Conservation (phyloP, 257 asterid genomes). For the Nicotiana attenuata region DNA sequence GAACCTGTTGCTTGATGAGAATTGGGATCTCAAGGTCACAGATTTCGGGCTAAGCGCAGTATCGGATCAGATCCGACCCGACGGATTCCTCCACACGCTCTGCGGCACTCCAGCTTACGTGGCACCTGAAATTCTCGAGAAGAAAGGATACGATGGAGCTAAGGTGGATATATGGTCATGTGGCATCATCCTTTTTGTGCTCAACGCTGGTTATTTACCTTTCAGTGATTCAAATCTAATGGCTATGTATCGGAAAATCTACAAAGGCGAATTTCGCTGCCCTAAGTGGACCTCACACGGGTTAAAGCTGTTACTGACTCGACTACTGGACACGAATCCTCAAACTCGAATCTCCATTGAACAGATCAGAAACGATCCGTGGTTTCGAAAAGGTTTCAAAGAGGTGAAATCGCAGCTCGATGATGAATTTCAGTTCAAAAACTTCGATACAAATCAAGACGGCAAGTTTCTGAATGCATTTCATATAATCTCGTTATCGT, state of each 20-base stretch:
- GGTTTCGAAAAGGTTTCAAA: conserved; percentile 24
- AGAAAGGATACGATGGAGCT: conserved; percentile 10
- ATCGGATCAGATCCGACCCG: conserved; percentile 15
- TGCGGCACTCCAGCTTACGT: conserved; percentile 19
- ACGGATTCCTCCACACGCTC: conserved; percentile 2
- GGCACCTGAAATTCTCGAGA: conserved; percentile 14
- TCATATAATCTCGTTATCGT: conserved; percentile 39
- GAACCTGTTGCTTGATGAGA: conserved; percentile 7
- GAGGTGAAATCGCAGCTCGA: conserved; percentile 28
- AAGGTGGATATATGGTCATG: conserved; percentile 16
- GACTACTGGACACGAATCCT: conserved; percentile 14
- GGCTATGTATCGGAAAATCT: conserved; percentile 17
- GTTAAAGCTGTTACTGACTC: not conserved
- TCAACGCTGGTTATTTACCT: conserved; percentile 14
- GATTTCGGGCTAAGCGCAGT: conserved; percentile 14
- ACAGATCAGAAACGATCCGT: conserved; percentile 4
- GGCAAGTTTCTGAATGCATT: conserved; percentile 40
- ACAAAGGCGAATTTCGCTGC: conserved; percentile 4
- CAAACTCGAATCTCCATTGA: conserved; percentile 3
- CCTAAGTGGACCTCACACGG: conserved; percentile 15
- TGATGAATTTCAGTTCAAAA: conserved; percentile 38
- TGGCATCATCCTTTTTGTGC: conserved; percentile 15
- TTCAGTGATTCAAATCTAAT: conserved; percentile 8
- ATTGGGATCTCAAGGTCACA: conserved; percentile 15
- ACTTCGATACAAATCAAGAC: not conserved